Conservation (phyloP, 2,329 filamentous ascomycete genomes). For the Scytalidium lignicola region DNA sequence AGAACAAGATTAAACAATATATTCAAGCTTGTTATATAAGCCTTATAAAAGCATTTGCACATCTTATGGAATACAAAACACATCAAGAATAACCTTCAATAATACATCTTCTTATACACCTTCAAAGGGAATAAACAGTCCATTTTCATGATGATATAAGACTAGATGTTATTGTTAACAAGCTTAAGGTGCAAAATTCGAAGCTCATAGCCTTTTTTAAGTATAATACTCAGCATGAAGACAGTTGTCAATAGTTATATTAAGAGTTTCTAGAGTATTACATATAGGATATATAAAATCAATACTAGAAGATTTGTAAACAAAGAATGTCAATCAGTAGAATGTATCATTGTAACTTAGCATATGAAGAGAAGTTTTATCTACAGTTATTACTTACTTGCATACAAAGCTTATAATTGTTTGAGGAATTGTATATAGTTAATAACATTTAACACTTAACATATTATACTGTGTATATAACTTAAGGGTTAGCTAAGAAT, state of each 20-base stretch:
- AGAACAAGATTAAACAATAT: conserved; percentile 8
- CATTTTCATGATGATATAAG: conserved; percentile 10
- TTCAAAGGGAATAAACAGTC: conserved; percentile 1
- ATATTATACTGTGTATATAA: conserved; percentile 6
- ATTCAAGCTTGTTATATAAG: conserved; percentile 7
- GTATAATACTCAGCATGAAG: conserved; percentile 3
- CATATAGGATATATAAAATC: neutral
- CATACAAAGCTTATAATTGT: neutral
- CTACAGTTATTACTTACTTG: conserved; percentile 6
- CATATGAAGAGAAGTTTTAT: conserved; percentile 3
- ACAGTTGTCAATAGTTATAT: conserved; percentile 4
- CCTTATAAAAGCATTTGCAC: conserved; percentile 2
- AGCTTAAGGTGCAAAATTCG: neutral
- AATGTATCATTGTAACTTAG: conserved; percentile 6
- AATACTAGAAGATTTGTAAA: neutral
- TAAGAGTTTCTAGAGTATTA: conserved; percentile 4
- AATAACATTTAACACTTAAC: conserved; percentile 1
- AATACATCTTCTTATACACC: conserved; percentile 2
- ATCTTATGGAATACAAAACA: conserved; percentile 5
- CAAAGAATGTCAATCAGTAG: neutral
- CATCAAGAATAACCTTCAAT: conserved; percentile 8
- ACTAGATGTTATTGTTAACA: neutral
- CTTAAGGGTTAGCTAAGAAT: conserved; percentile 2
- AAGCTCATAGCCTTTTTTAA: conserved; percentile 7
- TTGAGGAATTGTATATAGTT: conserved; percentile 5